These are phyloP conservation scores for Saccharomyces hybrid DNA, from an alignment of 1,139 yeast species.

Conservation along the genomic window DNA sequence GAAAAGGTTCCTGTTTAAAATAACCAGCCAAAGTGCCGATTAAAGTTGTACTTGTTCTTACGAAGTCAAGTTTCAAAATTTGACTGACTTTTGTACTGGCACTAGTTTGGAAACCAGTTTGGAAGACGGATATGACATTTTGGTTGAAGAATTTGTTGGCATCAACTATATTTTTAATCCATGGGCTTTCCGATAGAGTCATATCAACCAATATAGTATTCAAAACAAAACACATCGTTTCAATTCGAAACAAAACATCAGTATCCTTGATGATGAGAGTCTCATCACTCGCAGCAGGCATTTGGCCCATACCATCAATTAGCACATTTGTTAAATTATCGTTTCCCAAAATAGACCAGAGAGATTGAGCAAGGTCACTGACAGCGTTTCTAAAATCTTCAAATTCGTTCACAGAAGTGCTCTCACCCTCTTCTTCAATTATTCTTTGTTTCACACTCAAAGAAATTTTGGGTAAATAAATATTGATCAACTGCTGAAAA, in stretches of 20 bases:
- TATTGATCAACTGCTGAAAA: constrained; percentile 29
- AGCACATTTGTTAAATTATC: constrained; percentile 45
- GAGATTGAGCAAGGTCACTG: constrained; percentile 63
- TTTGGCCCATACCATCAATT: constrained; percentile 36
- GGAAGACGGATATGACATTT: constrained; percentile 25
- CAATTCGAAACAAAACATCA: constrained; percentile 44
- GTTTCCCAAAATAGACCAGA: constrained; percentile 56
- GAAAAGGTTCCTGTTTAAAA: constrained; percentile 36
- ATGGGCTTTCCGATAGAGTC: constrained; percentile 33
- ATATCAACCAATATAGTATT: constrained; percentile 40
- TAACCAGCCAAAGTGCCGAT: constrained; percentile 50
- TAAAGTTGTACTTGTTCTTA: constrained; percentile 44
- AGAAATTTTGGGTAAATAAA: constrained; percentile 30
- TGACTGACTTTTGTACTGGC: constrained; percentile 9
- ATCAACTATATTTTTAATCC: constrained; percentile 35
- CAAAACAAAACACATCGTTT: constrained; percentile 60
- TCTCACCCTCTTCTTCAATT: constrained; percentile 26
- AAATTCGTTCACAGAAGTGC: constrained; percentile 41
- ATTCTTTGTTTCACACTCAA: constrained; percentile 27
- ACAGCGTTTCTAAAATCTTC: constrained; percentile 61
- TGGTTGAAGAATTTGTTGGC: constrained; percentile 21
- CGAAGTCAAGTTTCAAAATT: constrained; percentile 23
- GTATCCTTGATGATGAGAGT: constrained; percentile 8
- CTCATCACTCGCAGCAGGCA: constrained; percentile 21
- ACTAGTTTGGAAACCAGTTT: constrained; percentile 20